Evolutionary conservation across 257 asterid species (phyloP).

Genomic region (Penstemon eatonii): DNA sequence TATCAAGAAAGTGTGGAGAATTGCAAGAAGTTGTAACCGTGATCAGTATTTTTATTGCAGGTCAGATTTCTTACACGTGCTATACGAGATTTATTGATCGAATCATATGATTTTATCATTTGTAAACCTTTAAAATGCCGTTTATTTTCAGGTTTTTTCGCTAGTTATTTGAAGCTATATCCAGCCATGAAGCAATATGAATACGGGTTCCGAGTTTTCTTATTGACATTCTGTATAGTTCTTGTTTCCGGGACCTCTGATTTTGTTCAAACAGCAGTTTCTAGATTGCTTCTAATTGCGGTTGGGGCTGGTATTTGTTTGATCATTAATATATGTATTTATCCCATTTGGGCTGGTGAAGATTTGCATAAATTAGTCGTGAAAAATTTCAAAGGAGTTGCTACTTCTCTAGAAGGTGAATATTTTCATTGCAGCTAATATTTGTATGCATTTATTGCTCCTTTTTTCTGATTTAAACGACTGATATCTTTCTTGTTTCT

Average conservation of each 20-base stretch:
- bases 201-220: slow-evolving; percentile 88
- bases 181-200: slow-evolving; percentile 91
- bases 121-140: background rate
- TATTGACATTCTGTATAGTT: slow-evolving; percentile 80
- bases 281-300: slow-evolving; percentile 68
- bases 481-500: background rate
- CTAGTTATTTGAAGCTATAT: slow-evolving; percentile 70
- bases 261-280: slow-evolving; percentile 65
- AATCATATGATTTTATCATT: background rate
- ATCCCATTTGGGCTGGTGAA: slow-evolving; percentile 95
- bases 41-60: slow-evolving; percentile 76
- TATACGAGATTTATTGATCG: no score
- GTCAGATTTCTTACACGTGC: slow-evolving; percentile 23
- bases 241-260: slow-evolving; percentile 69
- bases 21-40: slow-evolving; percentile 65
- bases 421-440: no score
- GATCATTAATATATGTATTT: slow-evolving; percentile 62
- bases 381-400: slow-evolving; percentile 77
- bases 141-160: slow-evolving; percentile 53
- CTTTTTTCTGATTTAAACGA: no score
- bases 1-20: slow-evolving; percentile 58
- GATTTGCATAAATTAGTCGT: slow-evolving; percentile 88
- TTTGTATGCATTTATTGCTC: no score
- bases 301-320: slow-evolving; percentile 84
- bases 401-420: slow-evolving; percentile 76